phyloP scores from a whole-genome alignment of 148 eudicot genomes.

The Pharnaceum exiguum region DNA sequence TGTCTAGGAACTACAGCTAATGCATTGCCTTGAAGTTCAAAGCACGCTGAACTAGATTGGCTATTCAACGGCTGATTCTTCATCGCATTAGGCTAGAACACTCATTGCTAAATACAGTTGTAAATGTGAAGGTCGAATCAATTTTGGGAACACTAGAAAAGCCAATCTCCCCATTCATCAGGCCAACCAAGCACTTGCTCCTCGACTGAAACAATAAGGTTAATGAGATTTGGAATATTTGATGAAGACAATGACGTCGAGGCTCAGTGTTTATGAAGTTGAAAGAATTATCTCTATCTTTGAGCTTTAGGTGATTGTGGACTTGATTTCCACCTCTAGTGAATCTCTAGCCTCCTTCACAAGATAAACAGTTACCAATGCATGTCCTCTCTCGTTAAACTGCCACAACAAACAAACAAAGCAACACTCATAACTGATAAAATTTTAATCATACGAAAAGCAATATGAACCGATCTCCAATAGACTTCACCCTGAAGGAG shows the following conservation, averaged over 20 bases:
- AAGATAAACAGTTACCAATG: conserved; percentile 79
- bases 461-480: too few species aligned
- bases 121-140: conserved; percentile 89
- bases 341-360: conserved; percentile 70
- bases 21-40: conserved; percentile 62
- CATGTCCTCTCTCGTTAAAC: conserved; percentile 93
- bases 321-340: conserved; percentile 43
- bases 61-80: conserved; percentile 30
- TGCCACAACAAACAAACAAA: conserved; percentile 31
- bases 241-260: conserved; percentile 29
- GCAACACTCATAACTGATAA: too few species aligned
- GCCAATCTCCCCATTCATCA: conserved; percentile 92
- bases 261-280: conserved; percentile 8
- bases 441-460: too few species aligned
- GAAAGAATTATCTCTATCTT: conserved; percentile 35
- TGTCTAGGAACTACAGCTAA: conserved; percentile 64
- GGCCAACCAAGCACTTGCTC: conserved; percentile 92
- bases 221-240: conserved; percentile 43
- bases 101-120: conserved; percentile 52
- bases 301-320: conserved; percentile 43
- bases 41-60: conserved; percentile 34
- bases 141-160: conserved; percentile 57
- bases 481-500: too few species aligned
- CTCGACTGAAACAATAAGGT: conserved; percentile 79
- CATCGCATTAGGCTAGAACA: conserved; percentile 27